Evolutionary conservation across 1,284 basidiomycete species (phyloP).

Genomic region (Cutaneotrichosporon cyanovorans): DNA sequence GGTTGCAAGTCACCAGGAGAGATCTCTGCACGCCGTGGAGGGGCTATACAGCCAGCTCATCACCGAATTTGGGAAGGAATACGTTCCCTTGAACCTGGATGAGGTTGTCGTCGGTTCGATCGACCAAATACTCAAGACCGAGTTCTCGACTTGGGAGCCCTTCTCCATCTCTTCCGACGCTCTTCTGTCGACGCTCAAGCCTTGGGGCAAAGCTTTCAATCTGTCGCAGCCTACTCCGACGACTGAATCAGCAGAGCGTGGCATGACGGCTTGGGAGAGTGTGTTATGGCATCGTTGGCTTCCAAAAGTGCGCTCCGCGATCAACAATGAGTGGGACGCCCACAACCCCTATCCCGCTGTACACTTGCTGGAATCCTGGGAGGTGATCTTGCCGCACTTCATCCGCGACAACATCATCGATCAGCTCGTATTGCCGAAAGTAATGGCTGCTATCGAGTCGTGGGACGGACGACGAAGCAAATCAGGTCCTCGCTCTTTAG

Average conservation of each 20-base stretch:
- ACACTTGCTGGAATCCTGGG: slow-evolving; percentile 81
- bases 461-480: slow-evolving; percentile 54
- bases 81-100: slow-evolving; percentile 70
- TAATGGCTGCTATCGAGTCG: slow-evolving; percentile 70
- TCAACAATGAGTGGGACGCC: slow-evolving; percentile 90
- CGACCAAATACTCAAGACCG: slow-evolving; percentile 52
- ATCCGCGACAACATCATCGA: slow-evolving; percentile 91
- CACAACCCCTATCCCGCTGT: slow-evolving; percentile 66
- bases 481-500: slow-evolving; percentile 53
- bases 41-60: slow-evolving; percentile 63
- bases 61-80: slow-evolving; percentile 66
- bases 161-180: slow-evolving; percentile 33
- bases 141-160: slow-evolving; percentile 36
- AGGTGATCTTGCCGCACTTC: slow-evolving; percentile 75
- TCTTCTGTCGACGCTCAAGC: slow-evolving; percentile 36
- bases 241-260: slow-evolving; percentile 8
- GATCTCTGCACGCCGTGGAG: slow-evolving; percentile 62
- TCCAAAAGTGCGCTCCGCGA: slow-evolving; percentile 78
- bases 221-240: slow-evolving; percentile 20
- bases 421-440: slow-evolving; percentile 88
- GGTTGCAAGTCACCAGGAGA: slow-evolving; percentile 12
- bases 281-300: slow-evolving; percentile 92
- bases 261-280: slow-evolving; percentile 93
- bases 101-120: slow-evolving; percentile 89
- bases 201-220: slow-evolving; percentile 41